A percentile compares a stretch with the other conserved stretches of the same genome.
Conservation (phyloP, 805 yeast species). For the Saccharomycopsis javanensis region DNA sequence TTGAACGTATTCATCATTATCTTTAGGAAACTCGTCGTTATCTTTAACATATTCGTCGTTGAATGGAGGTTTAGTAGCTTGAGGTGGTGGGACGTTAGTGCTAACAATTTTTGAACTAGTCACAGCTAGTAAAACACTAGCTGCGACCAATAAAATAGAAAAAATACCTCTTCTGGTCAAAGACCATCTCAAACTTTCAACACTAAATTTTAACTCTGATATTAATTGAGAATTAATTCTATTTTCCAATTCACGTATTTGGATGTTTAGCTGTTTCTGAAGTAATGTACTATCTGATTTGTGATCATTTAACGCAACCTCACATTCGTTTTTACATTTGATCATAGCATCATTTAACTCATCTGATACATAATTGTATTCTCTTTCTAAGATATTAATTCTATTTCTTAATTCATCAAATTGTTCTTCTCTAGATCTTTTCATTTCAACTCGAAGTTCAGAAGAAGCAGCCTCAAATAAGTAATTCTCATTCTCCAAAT, state of each 20-base stretch:
- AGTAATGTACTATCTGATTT: slow-evolving; percentile 73
- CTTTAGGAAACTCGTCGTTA: slow-evolving; percentile 14
- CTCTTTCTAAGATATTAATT: slow-evolving; percentile 61
- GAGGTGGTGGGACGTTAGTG: background rate
- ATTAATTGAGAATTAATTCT: slow-evolving; percentile 74
- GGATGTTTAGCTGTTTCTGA: slow-evolving; percentile 55
- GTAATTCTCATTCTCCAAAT: slow-evolving; percentile 79
- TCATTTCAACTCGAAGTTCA: slow-evolving; percentile 72
- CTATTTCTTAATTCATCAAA: slow-evolving; percentile 57
- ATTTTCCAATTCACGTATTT: slow-evolving; percentile 74
- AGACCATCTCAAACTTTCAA: slow-evolving; percentile 88
- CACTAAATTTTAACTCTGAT: slow-evolving; percentile 74
- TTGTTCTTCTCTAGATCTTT: slow-evolving; percentile 60
- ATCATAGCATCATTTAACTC: slow-evolving; percentile 57
- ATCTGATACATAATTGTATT: slow-evolving; percentile 63
- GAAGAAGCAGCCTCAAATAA: slow-evolving; percentile 87
- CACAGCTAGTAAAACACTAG: slow-evolving; percentile 18
- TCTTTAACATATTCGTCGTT: slow-evolving; percentile 10
- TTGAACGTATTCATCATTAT: slow-evolving; percentile 10
- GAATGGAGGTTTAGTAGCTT: background rate
- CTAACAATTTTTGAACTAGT: slow-evolving; percentile 15
- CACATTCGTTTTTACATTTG: slow-evolving; percentile 62
- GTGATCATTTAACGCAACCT: slow-evolving; percentile 78
- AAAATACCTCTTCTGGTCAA: slow-evolving; percentile 80
- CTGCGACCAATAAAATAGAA: slow-evolving; percentile 19